Conservation (phyloP, 345 rosid species). For the Brassica juncea region DNA sequence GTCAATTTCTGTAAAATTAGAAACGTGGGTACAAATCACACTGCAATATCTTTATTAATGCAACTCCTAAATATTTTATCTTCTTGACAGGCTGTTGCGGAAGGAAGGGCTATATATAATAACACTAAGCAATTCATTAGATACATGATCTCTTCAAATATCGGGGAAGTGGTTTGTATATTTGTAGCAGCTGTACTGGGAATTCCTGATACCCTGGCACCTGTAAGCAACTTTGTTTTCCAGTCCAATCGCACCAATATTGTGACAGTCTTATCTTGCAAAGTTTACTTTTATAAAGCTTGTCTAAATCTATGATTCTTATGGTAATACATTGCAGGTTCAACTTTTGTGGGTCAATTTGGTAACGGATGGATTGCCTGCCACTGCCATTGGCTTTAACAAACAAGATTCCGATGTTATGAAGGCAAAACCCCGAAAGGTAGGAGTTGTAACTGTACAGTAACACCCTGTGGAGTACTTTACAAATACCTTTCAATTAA, state of each 20-base stretch:
- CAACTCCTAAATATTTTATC: constrained; percentile 21
- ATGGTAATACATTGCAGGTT: constrained; percentile 57
- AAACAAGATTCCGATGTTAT: constrained; percentile 97
- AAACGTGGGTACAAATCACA: constrained; percentile 20
- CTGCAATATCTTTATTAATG: constrained; percentile 1
- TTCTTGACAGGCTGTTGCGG: constrained; percentile 89
- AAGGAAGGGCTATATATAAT: constrained; percentile 98
- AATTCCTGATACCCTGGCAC: constrained; percentile 93
- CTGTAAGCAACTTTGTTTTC: not conserved
- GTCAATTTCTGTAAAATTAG: not conserved
- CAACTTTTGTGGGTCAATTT: constrained; percentile 98
- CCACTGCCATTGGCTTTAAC: constrained; percentile 98
- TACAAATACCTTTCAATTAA: constrained; percentile 3
- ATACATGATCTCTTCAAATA: constrained; percentile 99
- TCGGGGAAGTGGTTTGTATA: constrained; percentile 99
- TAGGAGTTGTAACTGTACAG: constrained; percentile 35
- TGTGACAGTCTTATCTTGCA: constrained; percentile 7
- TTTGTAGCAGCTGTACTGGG: constrained; percentile 99
- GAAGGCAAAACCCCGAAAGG: constrained; percentile 99
- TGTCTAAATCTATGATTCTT: not conserved
- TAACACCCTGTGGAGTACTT: constrained; percentile 2
- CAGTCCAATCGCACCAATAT: not conserved
- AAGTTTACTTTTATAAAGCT: constrained; percentile 10
- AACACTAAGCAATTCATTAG: constrained; percentile 98
- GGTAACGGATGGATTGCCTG: constrained; percentile 99